Conservation (phyloP, 1,139 yeast genomes). For the Blastobotrys arbuscula region DNA sequence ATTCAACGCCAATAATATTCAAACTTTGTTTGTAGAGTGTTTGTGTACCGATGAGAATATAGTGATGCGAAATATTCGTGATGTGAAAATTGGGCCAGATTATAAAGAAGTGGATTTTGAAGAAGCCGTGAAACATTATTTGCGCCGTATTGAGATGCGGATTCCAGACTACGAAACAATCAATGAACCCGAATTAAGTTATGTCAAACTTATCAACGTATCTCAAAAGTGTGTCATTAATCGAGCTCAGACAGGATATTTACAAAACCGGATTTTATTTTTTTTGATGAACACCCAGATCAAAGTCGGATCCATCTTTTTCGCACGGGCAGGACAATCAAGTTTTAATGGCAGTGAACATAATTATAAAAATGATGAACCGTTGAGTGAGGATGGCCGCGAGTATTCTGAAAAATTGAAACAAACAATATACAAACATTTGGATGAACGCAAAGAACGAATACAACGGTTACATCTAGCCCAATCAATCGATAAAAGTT, state of each 20-base stretch:
- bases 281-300: constrained; percentile 83
- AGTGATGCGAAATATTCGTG: constrained; percentile 70
- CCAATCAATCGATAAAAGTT: constrained; percentile 12
- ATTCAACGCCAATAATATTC: constrained; percentile 57
- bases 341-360: constrained; percentile 23
- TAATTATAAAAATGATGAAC: constrained; percentile 35
- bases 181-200: constrained; percentile 52
- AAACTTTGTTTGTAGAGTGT: constrained; percentile 82
- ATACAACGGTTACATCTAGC: constrained; percentile 13
- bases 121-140: constrained; percentile 40
- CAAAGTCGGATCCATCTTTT: constrained; percentile 79
- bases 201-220: constrained; percentile 78
- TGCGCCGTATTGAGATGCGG: constrained; percentile 41
- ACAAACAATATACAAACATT: constrained; percentile 38
- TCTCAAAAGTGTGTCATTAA: constrained; percentile 82
- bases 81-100: constrained; percentile 78
- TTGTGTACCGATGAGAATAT: constrained; percentile 69
- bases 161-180: constrained; percentile 44
- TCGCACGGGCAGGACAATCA: constrained; percentile 55
- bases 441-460: constrained; percentile 25
- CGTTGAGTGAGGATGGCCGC: constrained; percentile 34
- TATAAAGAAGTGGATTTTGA: constrained; percentile 63
- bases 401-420: constrained; percentile 38
- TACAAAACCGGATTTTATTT: constrained; percentile 83
- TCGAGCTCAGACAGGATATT: constrained; percentile 78